phyloP scores from a whole-genome alignment of 805 yeast genomes.

The Metschnikowia santaceciliae region DNA sequence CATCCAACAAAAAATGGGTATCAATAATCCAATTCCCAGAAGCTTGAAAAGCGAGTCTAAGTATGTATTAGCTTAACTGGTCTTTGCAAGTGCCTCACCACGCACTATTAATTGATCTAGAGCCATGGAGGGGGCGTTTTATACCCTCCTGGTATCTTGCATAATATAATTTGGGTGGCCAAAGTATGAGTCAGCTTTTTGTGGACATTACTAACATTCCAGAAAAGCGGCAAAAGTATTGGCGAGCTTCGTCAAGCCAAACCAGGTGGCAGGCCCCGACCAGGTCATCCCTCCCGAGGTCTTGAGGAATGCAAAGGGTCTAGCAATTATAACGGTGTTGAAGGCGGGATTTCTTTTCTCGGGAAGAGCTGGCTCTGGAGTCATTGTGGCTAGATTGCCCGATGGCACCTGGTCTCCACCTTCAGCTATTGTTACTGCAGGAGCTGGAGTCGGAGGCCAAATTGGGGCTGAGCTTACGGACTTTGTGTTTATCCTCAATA shows the following conservation, averaged over 20 bases:
- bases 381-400: constrained; percentile 86
- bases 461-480: constrained; percentile 95
- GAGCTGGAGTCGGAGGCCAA: constrained; percentile 99
- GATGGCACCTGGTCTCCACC: constrained; percentile 99
- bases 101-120: no score
- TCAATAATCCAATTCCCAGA: constrained; percentile 94
- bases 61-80: constrained; percentile 43
- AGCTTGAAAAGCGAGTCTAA: constrained; percentile 80
- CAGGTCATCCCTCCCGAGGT: constrained; percentile 85
- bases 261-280: constrained; percentile 87
- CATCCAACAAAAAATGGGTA: constrained; percentile 32
- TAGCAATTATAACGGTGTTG: constrained; percentile 87
- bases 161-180: background rate
- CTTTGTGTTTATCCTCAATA: constrained; percentile 88
- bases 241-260: constrained; percentile 88
- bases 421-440: constrained; percentile 90
- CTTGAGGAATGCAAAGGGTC: constrained; percentile 84
- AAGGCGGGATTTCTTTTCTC: constrained; percentile 96
- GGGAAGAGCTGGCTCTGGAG: constrained; percentile 97
- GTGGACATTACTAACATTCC: background rate
- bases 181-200: background rate
- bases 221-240: constrained; percentile 92
- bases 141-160: background rate
- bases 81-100: background rate
- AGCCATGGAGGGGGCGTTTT: background rate